These are phyloP conservation scores for Lyophyllum shimeji DNA, from an alignment of 768 basidiomycete species.

Conservation along the genomic window DNA sequence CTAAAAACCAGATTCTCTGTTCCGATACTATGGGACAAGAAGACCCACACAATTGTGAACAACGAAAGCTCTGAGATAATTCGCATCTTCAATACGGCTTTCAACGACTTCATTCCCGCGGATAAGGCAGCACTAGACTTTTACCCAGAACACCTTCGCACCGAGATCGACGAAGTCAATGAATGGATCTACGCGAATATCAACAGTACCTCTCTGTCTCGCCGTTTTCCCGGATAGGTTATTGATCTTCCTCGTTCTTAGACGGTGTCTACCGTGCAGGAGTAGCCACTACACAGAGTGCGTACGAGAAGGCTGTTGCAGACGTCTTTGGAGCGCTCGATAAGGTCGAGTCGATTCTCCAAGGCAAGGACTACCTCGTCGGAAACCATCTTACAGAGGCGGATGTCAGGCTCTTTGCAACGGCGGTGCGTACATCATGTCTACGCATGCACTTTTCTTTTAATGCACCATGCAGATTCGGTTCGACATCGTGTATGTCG, in stretches of 20 bases:
- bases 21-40: constrained; percentile 91
- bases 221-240: neutral
- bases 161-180: constrained; percentile 83
- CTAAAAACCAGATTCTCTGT: constrained; percentile 71
- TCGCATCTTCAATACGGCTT: constrained; percentile 84
- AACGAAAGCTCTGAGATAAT: constrained; percentile 96
- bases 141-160: constrained; percentile 70
- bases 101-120: constrained; percentile 68
- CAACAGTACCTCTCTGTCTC: constrained; percentile 56
- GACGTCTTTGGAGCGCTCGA: constrained; percentile 79
- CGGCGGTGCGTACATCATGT: constrained; percentile 57
- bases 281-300: constrained; percentile 75
- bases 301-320: constrained; percentile 74
- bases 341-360: constrained; percentile 71
- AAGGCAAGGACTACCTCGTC: constrained; percentile 81
- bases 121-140: constrained; percentile 68
- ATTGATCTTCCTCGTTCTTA: constrained; percentile 20
- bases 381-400: constrained; percentile 81
- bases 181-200: constrained; percentile 83
- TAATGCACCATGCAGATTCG: constrained; percentile 51
- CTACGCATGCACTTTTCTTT: neutral
- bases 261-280: constrained; percentile 89
- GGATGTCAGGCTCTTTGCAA: constrained; percentile 84
- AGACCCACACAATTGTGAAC: constrained; percentile 83
- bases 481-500: constrained; percentile 86